Base-by-base conservation (phyloP, 1,284 basidiomycete genomes). In the Marasmius tenuissimus region DNA sequence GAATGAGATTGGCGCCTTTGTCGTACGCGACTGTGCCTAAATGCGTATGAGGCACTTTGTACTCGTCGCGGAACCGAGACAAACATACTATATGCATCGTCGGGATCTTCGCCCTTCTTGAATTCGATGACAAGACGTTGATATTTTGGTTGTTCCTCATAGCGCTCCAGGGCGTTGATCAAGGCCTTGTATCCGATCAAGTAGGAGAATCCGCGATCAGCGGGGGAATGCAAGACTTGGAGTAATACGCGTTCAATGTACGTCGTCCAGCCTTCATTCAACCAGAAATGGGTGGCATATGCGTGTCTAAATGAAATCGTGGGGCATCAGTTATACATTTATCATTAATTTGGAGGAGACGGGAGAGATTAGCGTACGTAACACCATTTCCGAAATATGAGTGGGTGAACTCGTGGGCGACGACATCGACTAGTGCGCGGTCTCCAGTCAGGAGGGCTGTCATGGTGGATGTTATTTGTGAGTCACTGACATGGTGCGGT, bases 241-340 rank as follows among this genome's bases (percentile, higher is more conserved):
- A 91, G 87, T 40, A 97, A 81, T 9, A 97, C 79, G 22, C 96
- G 87, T 75, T 99, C 97, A 55, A 94, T 89, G 72, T 96, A 98
- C 0, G 94, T 96, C 38, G 96, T 97, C 91, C 93, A 97, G 39
- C 94, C 87, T 76, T 96, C 94, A 73, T 96, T 96, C 55, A 96
- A 85, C 94, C 94, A 97, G 79, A 96, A 96, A 73, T 93, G 91
- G 4, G 82, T 83, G 2, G 88, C 84, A 61, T 91, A 73, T 0
- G 86, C 85, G 61, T 91, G 89, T 0, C 87, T 90, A 65, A n/a
- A 27, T 27, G 27, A 27, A 27, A 27, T 27, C 27, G 27, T 27
- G 27, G 27, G 27, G 27, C 4, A 27, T 27, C 39, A 68, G 72
- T 40, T 9, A 6, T 70, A 65, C 38, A 48, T 49, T 16, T 18